Percentiles rank a stretch among this genome's conserved stretches.
Evolutionary conservation across 768 basidiomycete species (phyloP).

Genomic region (Floccularia luteovirens): DNA sequence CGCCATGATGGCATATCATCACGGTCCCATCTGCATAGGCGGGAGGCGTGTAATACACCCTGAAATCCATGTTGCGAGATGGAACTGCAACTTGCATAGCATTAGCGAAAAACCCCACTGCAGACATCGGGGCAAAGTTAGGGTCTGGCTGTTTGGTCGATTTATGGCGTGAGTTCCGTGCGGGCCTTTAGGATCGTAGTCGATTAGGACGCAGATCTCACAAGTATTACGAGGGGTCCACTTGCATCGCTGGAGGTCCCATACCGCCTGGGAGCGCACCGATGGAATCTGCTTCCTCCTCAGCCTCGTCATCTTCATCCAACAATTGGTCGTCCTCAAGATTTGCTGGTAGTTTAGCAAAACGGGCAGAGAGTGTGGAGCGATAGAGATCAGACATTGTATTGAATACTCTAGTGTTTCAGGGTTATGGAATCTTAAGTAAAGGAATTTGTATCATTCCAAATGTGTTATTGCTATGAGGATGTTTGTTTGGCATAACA

Average conservation of each 20-base stretch:
- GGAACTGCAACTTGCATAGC: slow-evolving; percentile 74
- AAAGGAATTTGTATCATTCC: too few relatives aligned
- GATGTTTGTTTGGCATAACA: too few relatives aligned
- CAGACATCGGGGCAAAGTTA: slow-evolving; percentile 72
- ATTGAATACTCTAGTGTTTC: too few relatives aligned
- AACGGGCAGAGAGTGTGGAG: slow-evolving; percentile 67
- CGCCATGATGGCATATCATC: slow-evolving; percentile 92
- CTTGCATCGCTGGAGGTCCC: slow-evolving; percentile 60
- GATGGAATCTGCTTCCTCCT: slow-evolving; percentile 51
- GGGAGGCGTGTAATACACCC: slow-evolving; percentile 82
- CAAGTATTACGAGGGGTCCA: slow-evolving; percentile 12
- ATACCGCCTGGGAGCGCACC: slow-evolving; percentile 53
- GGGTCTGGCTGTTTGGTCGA: slow-evolving; percentile 41
- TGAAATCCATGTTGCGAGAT: slow-evolving; percentile 51
- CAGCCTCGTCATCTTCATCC: slow-evolving; percentile 43
- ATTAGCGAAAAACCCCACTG: slow-evolving; percentile 65
- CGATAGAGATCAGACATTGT: slow-evolving; percentile 69
- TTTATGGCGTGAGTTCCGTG: slow-evolving; percentile 16
- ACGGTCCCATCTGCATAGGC: slow-evolving; percentile 49
- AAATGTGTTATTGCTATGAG: too few relatives aligned
- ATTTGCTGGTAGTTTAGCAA: slow-evolving; percentile 61
- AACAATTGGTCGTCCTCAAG: slow-evolving; percentile 29
- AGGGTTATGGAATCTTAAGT: too few relatives aligned
- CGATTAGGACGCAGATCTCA: slow-evolving; percentile 12
- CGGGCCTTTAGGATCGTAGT: slow-evolving; percentile 26